Conservation (phyloP, 148 eudicot genomes). For the Camellia granthamiana region DNA sequence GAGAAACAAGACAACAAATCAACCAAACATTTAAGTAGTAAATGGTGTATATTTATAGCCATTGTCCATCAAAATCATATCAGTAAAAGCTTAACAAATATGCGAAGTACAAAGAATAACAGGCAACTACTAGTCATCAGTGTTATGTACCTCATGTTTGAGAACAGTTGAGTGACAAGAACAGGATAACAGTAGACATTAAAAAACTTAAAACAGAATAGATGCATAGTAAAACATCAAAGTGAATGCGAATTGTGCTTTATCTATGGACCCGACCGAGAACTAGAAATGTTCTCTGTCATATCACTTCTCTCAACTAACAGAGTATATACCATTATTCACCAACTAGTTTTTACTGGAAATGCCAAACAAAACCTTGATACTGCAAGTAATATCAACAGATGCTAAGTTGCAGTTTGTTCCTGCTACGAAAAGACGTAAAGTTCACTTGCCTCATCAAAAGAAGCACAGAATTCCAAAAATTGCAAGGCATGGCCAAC, state of each 20-base stretch:
- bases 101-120: not conserved
- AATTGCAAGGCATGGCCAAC: conserved; percentile 79
- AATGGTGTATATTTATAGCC: not conserved
- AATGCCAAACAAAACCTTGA: not conserved
- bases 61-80: not conserved
- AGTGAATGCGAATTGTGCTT: not conserved
- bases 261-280: not conserved
- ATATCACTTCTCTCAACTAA: not conserved
- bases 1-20: not conserved
- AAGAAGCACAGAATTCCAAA: conserved; percentile 75
- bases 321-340: not conserved
- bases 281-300: not conserved
- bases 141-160: not conserved
- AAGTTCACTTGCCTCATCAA: conserved; percentile 60
- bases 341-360: not conserved
- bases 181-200: not conserved
- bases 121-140: not conserved
- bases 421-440: not conserved
- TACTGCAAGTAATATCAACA: not conserved
- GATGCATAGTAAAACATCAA: not conserved
- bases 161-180: not conserved
- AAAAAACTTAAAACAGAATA: not conserved
- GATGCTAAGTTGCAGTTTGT: not conserved
- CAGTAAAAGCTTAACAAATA: not conserved
- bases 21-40: not conserved